A percentile compares a stretch with the other conserved stretches of the same genome.
Conservation (phyloP, 108 stramenopile genomes). For the Nitzschia palea region DNA sequence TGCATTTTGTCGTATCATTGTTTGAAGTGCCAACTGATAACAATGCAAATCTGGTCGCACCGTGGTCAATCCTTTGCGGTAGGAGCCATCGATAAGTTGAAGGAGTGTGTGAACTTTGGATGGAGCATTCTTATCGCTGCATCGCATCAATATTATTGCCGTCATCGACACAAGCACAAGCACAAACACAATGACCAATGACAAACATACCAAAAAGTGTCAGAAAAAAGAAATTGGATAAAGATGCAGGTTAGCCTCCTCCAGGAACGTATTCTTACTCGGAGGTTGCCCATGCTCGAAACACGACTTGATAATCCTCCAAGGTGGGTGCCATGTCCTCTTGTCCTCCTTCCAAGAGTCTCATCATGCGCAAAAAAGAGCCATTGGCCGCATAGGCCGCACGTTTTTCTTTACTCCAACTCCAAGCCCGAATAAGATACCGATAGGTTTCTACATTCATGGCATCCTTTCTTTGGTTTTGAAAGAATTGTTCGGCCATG, state of each 20-base stretch:
- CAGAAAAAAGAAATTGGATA: not conserved
- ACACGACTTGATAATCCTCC: constrained; percentile 74
- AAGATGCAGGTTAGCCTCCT: not conserved
- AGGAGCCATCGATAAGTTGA: constrained; percentile 50
- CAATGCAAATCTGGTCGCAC: constrained; percentile 59
- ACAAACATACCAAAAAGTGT: not conserved
- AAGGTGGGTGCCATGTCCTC: constrained; percentile 69
- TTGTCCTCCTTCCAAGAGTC: constrained; percentile 43
- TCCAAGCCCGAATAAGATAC: constrained; percentile 65
- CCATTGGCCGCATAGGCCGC: constrained; percentile 74
- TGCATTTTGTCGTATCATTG: constrained; percentile 32
- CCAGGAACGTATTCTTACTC: constrained; percentile 32
- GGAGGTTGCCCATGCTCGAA: constrained; percentile 71
- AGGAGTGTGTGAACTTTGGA: constrained; percentile 58
- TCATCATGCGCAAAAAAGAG: constrained; percentile 70
- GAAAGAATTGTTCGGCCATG: constrained; percentile 45
- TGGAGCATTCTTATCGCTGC: constrained; percentile 67
- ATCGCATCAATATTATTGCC: too few species aligned
- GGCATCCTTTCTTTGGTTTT: not conserved
- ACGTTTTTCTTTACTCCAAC: constrained; percentile 38
- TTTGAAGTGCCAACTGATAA: constrained; percentile 53
- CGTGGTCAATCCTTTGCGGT: constrained; percentile 38
- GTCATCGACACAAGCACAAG: too few species aligned
- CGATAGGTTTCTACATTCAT: constrained; percentile 35
- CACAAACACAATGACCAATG: not conserved